phyloP scores from a whole-genome alignment of 163 green algal species.

The Chlamydomonas reinhardtii region DNA sequence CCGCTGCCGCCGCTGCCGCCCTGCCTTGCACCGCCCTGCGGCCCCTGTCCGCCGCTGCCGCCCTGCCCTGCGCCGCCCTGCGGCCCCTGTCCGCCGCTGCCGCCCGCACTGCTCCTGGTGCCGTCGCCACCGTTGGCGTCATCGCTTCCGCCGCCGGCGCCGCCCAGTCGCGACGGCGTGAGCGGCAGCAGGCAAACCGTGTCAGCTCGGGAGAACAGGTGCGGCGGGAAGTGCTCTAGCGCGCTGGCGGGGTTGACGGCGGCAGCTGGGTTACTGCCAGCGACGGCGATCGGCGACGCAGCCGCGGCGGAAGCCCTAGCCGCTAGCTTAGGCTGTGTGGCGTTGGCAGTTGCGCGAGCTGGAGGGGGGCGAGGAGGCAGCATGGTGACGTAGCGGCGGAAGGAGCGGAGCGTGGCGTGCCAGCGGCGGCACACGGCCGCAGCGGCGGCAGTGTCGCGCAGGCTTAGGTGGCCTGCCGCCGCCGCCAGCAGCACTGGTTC shows the following conservation, averaged over 20 bases:
- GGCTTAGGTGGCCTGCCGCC: not conserved
- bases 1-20: too few species aligned
- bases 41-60: too few species aligned
- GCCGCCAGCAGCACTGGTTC: not conserved
- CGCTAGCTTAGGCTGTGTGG: too few species aligned
- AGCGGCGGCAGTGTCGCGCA: not conserved
- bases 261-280: too few species aligned
- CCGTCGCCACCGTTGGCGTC: too few species aligned
- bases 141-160: too few species aligned
- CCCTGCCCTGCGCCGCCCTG: too few species aligned
- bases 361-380: not conserved
- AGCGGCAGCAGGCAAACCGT: constrained; percentile 23
- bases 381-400: not conserved
- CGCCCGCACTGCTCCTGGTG: not conserved
- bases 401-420: not conserved
- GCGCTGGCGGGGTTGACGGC: not conserved
- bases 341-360: too few species aligned
- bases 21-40: too few species aligned
- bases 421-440: not conserved
- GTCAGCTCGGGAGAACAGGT: not conserved
- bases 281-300: too few species aligned
- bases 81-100: too few species aligned
- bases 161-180: not conserved
- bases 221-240: constrained; percentile 5
- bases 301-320: too few species aligned